phyloP scores from a whole-genome alignment of 495 filamentous ascomycete species.

The Aspergillus asperescens region DNA sequence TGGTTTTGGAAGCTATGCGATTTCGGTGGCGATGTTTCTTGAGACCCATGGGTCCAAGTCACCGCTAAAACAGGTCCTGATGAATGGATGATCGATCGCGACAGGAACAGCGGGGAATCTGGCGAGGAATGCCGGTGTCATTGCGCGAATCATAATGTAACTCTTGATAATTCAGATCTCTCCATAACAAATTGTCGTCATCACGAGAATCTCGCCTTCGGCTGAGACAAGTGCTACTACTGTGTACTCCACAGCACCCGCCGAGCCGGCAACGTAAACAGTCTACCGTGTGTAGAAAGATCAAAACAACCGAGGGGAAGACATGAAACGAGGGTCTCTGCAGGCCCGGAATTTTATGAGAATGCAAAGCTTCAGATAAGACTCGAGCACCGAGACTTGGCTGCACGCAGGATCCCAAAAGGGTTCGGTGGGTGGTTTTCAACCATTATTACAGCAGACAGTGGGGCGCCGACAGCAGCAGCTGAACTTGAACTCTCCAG shows the following conservation, averaged over 20 bases:
- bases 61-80: not conserved
- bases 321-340: not conserved
- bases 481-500: not conserved
- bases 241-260: slow-evolving; percentile 14
- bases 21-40: not conserved
- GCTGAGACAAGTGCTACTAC: too few relatives aligned
- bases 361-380: not conserved
- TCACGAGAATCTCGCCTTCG: not conserved
- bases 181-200: too few relatives aligned
- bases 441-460: not conserved
- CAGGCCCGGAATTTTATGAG: not conserved
- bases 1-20: too few relatives aligned
- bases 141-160: slow-evolving; percentile 1
- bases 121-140: not conserved
- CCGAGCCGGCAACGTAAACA: slow-evolving; percentile 18
- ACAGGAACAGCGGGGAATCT: not conserved
- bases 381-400: not conserved
- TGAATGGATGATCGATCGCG: not conserved
- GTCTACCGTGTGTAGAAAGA: slow-evolving; percentile 19
- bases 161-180: not conserved
- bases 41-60: not conserved
- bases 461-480: slow-evolving; percentile 1
- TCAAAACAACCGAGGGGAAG: slow-evolving; percentile 12
- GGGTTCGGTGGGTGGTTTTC: not conserved
- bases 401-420: not conserved